Percentiles rank a stretch among this genome's conserved stretches.
Conservation (phyloP, 2,329 filamentous ascomycete genomes). For the Ascochyta lentis region DNA sequence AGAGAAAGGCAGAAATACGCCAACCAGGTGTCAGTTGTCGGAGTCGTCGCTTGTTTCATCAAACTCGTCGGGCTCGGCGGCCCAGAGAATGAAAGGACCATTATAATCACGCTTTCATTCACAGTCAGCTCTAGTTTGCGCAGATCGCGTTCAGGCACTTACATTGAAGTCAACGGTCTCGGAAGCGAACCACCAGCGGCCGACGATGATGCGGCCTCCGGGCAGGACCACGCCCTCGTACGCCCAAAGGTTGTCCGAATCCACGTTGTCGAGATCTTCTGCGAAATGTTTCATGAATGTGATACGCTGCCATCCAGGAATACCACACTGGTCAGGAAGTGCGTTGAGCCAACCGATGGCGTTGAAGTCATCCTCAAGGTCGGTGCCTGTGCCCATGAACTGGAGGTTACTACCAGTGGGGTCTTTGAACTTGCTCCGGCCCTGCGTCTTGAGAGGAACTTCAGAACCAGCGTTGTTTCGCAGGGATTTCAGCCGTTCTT, state of each 20-base stretch:
- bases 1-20: too few species aligned
- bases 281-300: slow-evolving; percentile 61
- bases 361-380: slow-evolving; percentile 44
- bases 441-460: slow-evolving; percentile 17
- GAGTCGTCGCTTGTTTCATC: background rate
- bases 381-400: slow-evolving; percentile 50
- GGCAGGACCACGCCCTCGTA: slow-evolving; percentile 59
- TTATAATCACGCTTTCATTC: slow-evolving; percentile 27
- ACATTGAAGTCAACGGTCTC: slow-evolving; percentile 28
- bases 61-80: slow-evolving; percentile 22
- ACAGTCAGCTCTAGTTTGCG: slow-evolving; percentile 14
- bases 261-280: slow-evolving; percentile 35
- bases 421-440: slow-evolving; percentile 13
- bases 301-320: slow-evolving; percentile 62
- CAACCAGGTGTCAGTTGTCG: background rate
- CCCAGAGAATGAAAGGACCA: slow-evolving; percentile 48
- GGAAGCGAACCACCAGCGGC: slow-evolving; percentile 55
- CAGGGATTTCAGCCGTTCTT: slow-evolving; percentile 49
- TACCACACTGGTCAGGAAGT: slow-evolving; percentile 54
- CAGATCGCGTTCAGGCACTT: slow-evolving; percentile 7
- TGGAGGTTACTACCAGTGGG: slow-evolving; percentile 33
- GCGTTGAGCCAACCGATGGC: slow-evolving; percentile 58
- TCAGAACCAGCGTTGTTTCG: slow-evolving; percentile 23
- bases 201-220: slow-evolving; percentile 55
- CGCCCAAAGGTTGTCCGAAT: slow-evolving; percentile 53